Conservation (phyloP, 1,284 basidiomycete species). For the Puccinia triticina region DNA sequence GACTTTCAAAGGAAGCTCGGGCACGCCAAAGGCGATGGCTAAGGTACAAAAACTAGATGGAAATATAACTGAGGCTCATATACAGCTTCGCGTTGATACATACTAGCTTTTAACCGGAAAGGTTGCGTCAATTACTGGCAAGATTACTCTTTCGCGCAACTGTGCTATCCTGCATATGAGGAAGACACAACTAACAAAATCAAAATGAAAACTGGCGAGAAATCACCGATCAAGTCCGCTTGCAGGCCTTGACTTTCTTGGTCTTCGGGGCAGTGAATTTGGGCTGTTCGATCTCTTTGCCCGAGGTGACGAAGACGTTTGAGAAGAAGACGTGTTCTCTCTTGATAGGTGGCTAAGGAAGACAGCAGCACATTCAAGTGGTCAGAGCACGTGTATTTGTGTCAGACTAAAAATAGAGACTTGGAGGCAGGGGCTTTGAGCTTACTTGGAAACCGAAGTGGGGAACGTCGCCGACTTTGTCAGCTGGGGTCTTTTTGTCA, state of each 20-base stretch:
- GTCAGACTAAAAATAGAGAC: too few relatives aligned
- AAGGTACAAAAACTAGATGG: too few relatives aligned
- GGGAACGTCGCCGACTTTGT: neutral
- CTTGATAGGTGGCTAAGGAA: neutral
- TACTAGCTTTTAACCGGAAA: too few relatives aligned
- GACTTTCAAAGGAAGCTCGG: too few relatives aligned
- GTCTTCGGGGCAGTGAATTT: neutral
- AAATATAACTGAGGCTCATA: too few relatives aligned
- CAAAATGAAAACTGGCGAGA: neutral
- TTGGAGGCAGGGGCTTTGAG: neutral
- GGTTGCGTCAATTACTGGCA: too few relatives aligned
- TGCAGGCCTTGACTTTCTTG: neutral
- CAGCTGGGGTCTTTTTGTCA: neutral
- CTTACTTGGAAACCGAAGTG: conserved; percentile 40
- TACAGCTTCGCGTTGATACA: too few relatives aligned
- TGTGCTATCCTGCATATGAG: too few relatives aligned
- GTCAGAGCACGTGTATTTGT: neutral
- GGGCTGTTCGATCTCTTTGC: neutral
- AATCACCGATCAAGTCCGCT: neutral
- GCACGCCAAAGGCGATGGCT: too few relatives aligned
- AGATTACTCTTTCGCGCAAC: too few relatives aligned
- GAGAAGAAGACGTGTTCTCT: conserved; percentile 3
- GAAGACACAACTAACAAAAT: too few relatives aligned
- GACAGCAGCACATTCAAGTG: too few relatives aligned
- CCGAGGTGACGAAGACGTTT: neutral